Evolutionary conservation across 495 filamentous ascomycete species (phyloP), one percentile per base, ranked within the genome.

Genomic region (Penicillium cosmopolitanum): DNA sequence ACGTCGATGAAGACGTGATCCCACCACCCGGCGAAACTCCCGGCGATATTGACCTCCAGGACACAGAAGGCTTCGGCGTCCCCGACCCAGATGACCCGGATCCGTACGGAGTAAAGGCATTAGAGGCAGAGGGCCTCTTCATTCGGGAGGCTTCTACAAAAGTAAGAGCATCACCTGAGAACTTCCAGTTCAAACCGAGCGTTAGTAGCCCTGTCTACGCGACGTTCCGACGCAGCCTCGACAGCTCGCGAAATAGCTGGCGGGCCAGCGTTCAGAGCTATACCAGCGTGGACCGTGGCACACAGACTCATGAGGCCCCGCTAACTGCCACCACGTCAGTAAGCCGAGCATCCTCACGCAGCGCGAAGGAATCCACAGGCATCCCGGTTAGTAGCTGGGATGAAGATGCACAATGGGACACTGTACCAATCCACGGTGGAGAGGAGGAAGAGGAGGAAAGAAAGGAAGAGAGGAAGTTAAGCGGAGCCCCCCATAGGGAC

Each of bases 91-190:
- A 84, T 42, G 88, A 92, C 46, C 92, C 93, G 28, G 93, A 97
- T 70, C 93, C 93, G 13, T 97, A 88, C 67, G 93, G 93, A 18
- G 90, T 97, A 19, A 84, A 90, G 31, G 92, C 93, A 31, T 75
- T 97, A 40, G 89, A 95, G 72, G 86, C 89, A 63, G 87, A 89
- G 64, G 93, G 93, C 9, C 79, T 96, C 48, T 89, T 92, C 64
- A 93, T 97, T 63, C 82, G 89, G 46, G 93, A 96, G 78, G 92
- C 92, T 15, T 91, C 91, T 18, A 88, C 89, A 2, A 83, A 83
- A 44, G 68, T 66, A 52, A 80, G 90, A 38, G 89, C 92, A 16
- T 82, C 80, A 33, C 87, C 83, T 71, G 89, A 88, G 19, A 82
- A 85, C 56, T 96, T 96, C 71, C 89, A 92, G 67, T 96, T 87